A percentile compares a stretch with the other conserved stretches of the same genome.
phyloP scores from a whole-genome alignment of 305 asterid species.

The Stenogyne calaminthoides region DNA sequence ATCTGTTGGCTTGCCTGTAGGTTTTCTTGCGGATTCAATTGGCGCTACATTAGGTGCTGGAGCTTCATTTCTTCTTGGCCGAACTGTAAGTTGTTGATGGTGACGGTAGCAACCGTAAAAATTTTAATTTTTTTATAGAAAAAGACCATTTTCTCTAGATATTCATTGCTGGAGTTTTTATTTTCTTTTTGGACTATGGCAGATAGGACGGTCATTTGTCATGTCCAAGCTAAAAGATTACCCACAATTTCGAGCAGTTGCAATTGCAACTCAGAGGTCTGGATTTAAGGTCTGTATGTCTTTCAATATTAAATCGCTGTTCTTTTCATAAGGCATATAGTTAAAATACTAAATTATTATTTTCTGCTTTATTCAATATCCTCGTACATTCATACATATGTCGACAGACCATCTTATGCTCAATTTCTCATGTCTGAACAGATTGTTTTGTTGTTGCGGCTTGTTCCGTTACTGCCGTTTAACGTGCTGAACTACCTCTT shows the following conservation, averaged over 20 bases:
- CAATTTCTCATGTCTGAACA: conserved; percentile 38
- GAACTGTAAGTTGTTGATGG: conserved; percentile 65
- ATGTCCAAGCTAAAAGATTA: conserved; percentile 79
- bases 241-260: conserved; percentile 82
- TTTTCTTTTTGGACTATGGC: conserved; percentile 26
- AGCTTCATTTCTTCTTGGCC: conserved; percentile 95
- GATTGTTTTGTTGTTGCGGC: conserved; percentile 90
- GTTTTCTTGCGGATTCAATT: conserved; percentile 86
- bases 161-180: conserved; percentile 3
- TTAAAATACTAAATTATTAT: neutral
- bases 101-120: neutral
- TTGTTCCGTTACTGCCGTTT: conserved; percentile 91
- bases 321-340: neutral
- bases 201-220: conserved; percentile 89
- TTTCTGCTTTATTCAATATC: neutral
- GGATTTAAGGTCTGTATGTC: conserved; percentile 80
- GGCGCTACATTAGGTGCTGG: conserved; percentile 94
- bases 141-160: neutral
- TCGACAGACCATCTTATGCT: conserved; percentile 2
- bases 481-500: conserved; percentile 90
- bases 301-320: conserved; percentile 3
- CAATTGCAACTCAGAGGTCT: conserved; percentile 77
- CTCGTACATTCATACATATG: neutral
- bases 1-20: conserved; percentile 91
- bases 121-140: too few species aligned